Conservation (phyloP, 768 basidiomycete genomes). For the Rhizopogon roseolus region DNA sequence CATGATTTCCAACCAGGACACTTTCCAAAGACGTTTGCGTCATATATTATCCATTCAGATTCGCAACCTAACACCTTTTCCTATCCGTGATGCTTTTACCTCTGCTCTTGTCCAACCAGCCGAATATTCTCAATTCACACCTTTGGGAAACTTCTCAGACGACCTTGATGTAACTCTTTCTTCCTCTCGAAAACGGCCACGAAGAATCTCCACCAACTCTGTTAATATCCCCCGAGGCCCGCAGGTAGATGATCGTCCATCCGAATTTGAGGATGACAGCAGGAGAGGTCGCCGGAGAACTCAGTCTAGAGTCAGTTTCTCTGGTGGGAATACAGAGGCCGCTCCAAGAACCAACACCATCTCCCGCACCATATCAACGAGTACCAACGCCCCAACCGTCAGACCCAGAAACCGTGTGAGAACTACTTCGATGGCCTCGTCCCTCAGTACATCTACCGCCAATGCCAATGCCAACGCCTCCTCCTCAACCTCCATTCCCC, state of each 20-base stretch:
- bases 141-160: constrained; percentile 57
- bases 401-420: constrained; percentile 38
- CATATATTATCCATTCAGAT: constrained; percentile 72
- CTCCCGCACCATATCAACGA: constrained; percentile 14
- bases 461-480: background rate
- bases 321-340: constrained; percentile 12
- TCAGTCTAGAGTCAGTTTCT: constrained; percentile 42
- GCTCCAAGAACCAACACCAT: constrained; percentile 4
- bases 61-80: constrained; percentile 81
- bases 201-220: constrained; percentile 60
- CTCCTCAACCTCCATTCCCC: background rate
- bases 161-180: constrained; percentile 61
- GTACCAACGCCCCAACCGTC: constrained; percentile 24
- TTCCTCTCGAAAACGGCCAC: constrained; percentile 51
- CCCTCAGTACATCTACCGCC: constrained; percentile 20
- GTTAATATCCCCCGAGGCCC: constrained; percentile 41
- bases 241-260: constrained; percentile 39
- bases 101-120: constrained; percentile 69
- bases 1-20: constrained; percentile 10
- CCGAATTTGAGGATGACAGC: constrained; percentile 24
- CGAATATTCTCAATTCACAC: constrained; percentile 54
- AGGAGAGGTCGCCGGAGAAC: constrained; percentile 38
- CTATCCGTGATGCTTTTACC: constrained; percentile 67
- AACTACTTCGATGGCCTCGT: constrained; percentile 51
- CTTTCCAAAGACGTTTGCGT: constrained; percentile 59